Conservation (phyloP, 2,329 filamentous ascomycete species). For the Fusarium sp. region DNA sequence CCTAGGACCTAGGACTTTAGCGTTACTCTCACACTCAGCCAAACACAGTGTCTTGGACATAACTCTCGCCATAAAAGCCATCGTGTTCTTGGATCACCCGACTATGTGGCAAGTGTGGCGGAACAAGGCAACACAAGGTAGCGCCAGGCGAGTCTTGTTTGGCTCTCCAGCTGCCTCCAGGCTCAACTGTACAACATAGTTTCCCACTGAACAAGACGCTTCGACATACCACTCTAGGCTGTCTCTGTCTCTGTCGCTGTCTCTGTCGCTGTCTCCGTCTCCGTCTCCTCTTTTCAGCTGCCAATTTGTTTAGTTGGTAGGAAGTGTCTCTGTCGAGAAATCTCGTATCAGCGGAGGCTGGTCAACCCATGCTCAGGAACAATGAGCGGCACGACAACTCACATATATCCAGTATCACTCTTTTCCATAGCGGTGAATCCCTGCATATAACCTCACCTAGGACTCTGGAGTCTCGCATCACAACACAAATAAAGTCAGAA, state of each 20-base stretch:
- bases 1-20: conserved; percentile 1
- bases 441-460: background rate
- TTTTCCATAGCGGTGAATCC: too few species aligned
- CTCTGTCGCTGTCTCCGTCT: too few species aligned
- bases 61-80: conserved; percentile 1
- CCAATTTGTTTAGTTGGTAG: background rate
- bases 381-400: background rate
- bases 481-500: conserved; percentile 1
- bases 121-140: conserved; percentile 29
- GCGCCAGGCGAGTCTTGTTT: conserved; percentile 27
- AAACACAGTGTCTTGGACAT: conserved; percentile 22
- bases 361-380: background rate
- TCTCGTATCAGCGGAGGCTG: conserved; percentile 11
- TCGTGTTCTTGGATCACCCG: conserved; percentile 9
- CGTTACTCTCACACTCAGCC: background rate
- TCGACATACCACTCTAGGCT: conserved; percentile 11
- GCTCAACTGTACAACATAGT: conserved; percentile 20
- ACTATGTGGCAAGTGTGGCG: conserved; percentile 32
- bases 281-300: background rate
- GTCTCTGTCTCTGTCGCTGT: background rate
- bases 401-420: too few species aligned
- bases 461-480: background rate
- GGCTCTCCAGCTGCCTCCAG: conserved; percentile 19
- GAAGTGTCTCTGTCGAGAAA: conserved; percentile 2
- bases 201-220: conserved; percentile 11